These are phyloP conservation scores for Aspergillus campestris DNA, from an alignment of 495 filamentous ascomycete species.

Conservation along the genomic window DNA sequence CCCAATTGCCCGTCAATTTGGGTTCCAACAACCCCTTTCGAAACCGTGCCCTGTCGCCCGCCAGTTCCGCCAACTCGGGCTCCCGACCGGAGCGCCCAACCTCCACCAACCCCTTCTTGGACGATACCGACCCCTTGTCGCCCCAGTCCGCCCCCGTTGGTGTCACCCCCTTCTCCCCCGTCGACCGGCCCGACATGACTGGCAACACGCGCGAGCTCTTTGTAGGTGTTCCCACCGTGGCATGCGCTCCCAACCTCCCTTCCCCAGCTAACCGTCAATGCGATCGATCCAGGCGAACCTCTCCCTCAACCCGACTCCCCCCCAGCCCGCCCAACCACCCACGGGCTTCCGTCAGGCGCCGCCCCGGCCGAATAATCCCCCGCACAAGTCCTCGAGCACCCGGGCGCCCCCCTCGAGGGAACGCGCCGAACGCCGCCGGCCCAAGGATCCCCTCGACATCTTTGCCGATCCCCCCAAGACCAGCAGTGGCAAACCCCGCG, in stretches of 20 bases:
- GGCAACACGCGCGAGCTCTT: conserved; percentile 77
- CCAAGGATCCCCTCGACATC: conserved; percentile 44
- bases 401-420: conserved; percentile 22
- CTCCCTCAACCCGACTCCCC: conserved; percentile 30
- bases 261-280: conserved; percentile 4
- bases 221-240: conserved; percentile 48
- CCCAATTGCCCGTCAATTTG: conserved; percentile 53
- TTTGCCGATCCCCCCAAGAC: conserved; percentile 48
- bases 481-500: conserved; percentile 16
- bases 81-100: conserved; percentile 55
- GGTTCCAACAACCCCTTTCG: conserved; percentile 98
- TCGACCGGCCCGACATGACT: conserved; percentile 43
- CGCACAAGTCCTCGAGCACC: conserved; percentile 17
- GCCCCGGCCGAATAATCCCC: conserved; percentile 26
- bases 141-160: conserved; percentile 38
- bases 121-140: conserved; percentile 50
- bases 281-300: conserved; percentile 28
- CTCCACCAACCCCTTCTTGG: conserved; percentile 89
- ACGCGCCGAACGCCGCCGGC: conserved; percentile 21
- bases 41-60: conserved; percentile 76
- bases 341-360: conserved; percentile 35
- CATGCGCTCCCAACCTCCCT: neutral
- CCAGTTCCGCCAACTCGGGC: conserved; percentile 34
- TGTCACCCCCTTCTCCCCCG: conserved; percentile 48
- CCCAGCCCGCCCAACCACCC: conserved; percentile 1